These are phyloP conservation scores for Spathaspora arborariae DNA, from an alignment of 805 yeast species.

Conservation along the genomic window DNA sequence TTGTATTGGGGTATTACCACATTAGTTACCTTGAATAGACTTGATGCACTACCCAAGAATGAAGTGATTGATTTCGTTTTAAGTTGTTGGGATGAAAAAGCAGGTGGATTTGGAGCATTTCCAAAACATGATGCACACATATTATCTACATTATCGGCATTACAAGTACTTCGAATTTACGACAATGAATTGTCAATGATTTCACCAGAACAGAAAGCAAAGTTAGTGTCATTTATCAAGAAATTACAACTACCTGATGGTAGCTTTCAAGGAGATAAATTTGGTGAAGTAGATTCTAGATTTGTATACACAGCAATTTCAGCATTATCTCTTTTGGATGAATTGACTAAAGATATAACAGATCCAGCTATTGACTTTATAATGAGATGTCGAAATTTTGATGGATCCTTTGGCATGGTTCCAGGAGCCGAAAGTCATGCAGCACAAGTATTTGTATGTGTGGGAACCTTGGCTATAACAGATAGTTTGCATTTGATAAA, in stretches of 20 bases:
- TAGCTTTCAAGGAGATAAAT: constrained; percentile 82
- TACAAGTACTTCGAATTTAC: constrained; percentile 73
- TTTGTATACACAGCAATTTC: constrained; percentile 83
- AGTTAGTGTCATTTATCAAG: constrained; percentile 22
- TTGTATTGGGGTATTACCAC: constrained; percentile 94
- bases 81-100: constrained; percentile 53
- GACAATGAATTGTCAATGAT: constrained; percentile 24
- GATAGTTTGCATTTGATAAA: constrained; percentile 47
- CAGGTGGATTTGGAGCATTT: constrained; percentile 87
- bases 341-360: constrained; percentile 50
- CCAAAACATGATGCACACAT: constrained; percentile 89
- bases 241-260: constrained; percentile 59
- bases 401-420: constrained; percentile 90
- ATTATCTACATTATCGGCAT: constrained; percentile 77
- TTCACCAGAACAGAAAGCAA: constrained; percentile 37
- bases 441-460: constrained; percentile 84
- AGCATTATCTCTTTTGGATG: constrained; percentile 65
- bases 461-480: constrained; percentile 74
- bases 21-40: constrained; percentile 53
- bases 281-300: constrained; percentile 91
- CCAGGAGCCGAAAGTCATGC: constrained; percentile 97
- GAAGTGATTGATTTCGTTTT: constrained; percentile 68
- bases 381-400: constrained; percentile 75
- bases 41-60: constrained; percentile 50
- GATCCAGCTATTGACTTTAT: constrained; percentile 67